Base-by-base conservation (phyloP, 495 filamentous ascomycete species). In the Penicillium goetzii region DNA sequence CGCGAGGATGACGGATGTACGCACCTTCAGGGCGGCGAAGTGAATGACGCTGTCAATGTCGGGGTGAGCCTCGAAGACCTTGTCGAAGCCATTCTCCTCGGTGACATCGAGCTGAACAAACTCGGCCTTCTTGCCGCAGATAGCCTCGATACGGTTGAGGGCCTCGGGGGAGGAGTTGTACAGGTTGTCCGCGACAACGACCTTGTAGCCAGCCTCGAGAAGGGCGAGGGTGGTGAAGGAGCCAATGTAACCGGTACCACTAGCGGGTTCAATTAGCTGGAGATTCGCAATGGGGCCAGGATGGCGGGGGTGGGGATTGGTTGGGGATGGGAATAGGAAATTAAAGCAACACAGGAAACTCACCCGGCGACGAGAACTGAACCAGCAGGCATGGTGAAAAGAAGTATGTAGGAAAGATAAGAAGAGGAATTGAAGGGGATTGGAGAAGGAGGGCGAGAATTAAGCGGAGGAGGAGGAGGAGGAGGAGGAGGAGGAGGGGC, bases 21-120 rank as follows among this genome's bases (percentile, higher is more conserved):
- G 62, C 78, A 92, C 93, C 90, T 99, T 99, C 66, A 99, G 85
- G 19, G 95, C 95, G 52, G 95, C 96, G 75, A 99, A 99, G 81
- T 99, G 95, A 63, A 99, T 97, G 53, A 97, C 95, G 75, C 90
- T 96, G 84, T 97, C 92, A 73, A 99, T 97, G 68, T 92, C 88
- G 32, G 92, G 92, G 79, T 98, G 90, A 54, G 88, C 90, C 63
- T 85, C 82, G 75, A 99, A 97, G 64, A 97, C 90, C 72, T 89
- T 86, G 80, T 97, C 92, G 61, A 98, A 87, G 34, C 80, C 88
- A 38, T 84, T 83, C 75, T 92, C 87, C 73, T 97, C 85, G 62
- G 92, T 97, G 71, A 99, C 85, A 80, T 99, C 94, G 69, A 89
- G 81, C 74, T 96, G 79, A 79, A 90, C 86, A 78, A 97, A 98